Conservation (phyloP, 2,329 filamentous ascomycete species). For the Coniochaeta sp. region DNA sequence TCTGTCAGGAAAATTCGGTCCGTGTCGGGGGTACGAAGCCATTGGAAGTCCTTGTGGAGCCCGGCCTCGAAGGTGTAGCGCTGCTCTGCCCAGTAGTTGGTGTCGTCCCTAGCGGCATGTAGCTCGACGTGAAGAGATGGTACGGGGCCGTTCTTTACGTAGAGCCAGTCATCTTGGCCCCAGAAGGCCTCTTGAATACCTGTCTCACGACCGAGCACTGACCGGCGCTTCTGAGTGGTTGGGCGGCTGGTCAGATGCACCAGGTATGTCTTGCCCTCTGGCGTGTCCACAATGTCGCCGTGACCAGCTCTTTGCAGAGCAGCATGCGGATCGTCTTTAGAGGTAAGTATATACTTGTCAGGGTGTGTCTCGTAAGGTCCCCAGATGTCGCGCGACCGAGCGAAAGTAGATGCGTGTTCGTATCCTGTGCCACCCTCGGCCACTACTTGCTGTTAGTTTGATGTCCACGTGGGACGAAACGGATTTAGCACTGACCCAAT, state of each 20-base stretch:
- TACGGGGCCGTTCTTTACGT: conserved; percentile 50
- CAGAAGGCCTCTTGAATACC: conserved; percentile 53
- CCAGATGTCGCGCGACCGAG: conserved; percentile 43
- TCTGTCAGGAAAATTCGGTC: conserved; percentile 41
- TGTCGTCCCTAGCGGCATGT: conserved; percentile 38
- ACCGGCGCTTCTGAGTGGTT: conserved; percentile 41
- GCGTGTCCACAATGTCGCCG: conserved; percentile 46
- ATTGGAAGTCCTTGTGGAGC: conserved; percentile 47
- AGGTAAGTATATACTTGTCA: conserved; percentile 43
- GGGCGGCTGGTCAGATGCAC: conserved; percentile 47
- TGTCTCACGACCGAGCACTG: conserved; percentile 48
- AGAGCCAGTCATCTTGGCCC: conserved; percentile 54
- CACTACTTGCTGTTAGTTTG: conserved; percentile 9
- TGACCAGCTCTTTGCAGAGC: conserved; percentile 47
- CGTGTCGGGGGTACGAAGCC: conserved; percentile 47
- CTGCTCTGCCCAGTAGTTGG: conserved; percentile 40
- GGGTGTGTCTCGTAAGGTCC: conserved; percentile 58
- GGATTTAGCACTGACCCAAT: conserved; percentile 22
- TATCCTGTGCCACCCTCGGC: conserved; percentile 56
- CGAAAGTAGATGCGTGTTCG: conserved; percentile 53
- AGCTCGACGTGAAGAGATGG: conserved; percentile 46
- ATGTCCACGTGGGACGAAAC: not conserved
- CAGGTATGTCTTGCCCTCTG: conserved; percentile 43
- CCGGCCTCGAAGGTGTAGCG: conserved; percentile 37
- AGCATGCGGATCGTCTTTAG: conserved; percentile 9